Evolutionary conservation across 2,329 filamentous ascomycete genomes (phyloP).

Genomic region (Aspergillus sp.): DNA sequence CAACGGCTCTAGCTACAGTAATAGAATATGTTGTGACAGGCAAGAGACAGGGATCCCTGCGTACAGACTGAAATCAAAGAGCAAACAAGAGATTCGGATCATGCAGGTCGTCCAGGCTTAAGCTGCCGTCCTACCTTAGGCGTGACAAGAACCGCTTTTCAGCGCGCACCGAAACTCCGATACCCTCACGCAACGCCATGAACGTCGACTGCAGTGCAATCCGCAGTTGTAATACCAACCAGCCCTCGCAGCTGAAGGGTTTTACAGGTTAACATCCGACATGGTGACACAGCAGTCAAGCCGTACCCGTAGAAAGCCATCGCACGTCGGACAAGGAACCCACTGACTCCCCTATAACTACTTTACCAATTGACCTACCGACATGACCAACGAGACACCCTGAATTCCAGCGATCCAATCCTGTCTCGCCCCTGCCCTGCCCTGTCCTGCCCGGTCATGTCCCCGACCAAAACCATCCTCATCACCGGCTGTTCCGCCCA

Average conservation of each 20-base stretch:
- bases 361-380: background rate
- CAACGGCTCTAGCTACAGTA: background rate
- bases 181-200: background rate
- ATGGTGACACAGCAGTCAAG: background rate
- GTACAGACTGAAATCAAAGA: background rate
- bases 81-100: background rate
- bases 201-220: background rate
- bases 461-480: constrained; percentile 5
- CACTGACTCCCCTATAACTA: background rate
- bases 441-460: background rate
- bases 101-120: background rate
- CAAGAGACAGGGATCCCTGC: background rate
- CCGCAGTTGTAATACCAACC: background rate
- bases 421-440: background rate
- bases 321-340: background rate
- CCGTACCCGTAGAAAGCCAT: background rate
- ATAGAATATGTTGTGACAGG: background rate
- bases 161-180: background rate
- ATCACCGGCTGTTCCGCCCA: constrained; percentile 34
- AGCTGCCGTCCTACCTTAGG: background rate
- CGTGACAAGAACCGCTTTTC: background rate
- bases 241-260: background rate
- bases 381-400: background rate
- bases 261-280: background rate
- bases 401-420: background rate